phyloP scores from a whole-genome alignment of 2,329 filamentous ascomycete genomes.

The Arthrobotrys pseudoclavata region DNA sequence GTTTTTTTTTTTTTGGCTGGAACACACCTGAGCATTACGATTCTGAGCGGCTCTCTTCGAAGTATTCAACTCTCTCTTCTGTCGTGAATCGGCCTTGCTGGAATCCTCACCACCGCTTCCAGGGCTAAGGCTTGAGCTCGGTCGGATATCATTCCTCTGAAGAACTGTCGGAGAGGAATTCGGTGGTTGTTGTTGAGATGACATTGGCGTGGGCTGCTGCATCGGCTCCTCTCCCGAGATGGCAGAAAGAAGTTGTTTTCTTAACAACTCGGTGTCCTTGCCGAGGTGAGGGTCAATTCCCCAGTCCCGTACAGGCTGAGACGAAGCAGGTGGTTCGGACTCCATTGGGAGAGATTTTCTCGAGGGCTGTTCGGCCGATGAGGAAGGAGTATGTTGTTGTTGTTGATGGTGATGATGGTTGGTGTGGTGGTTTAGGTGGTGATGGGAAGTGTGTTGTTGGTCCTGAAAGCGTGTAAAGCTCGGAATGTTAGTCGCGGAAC shows the following conservation, averaged over 20 bases:
- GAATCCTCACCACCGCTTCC: slow-evolving; percentile 56
- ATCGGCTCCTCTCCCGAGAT: slow-evolving; percentile 53
- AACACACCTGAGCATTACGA: slow-evolving; percentile 89
- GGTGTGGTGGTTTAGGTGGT: slow-evolving; percentile 6
- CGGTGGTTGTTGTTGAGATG: slow-evolving; percentile 53
- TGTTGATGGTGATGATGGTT: slow-evolving; percentile 28
- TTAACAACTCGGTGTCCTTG: slow-evolving; percentile 44
- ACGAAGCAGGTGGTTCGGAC: slow-evolving; percentile 33
- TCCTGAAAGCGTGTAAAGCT: slow-evolving; percentile 59
- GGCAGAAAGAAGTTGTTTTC: slow-evolving; percentile 54
- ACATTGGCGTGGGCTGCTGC: slow-evolving; percentile 54
- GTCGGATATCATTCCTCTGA: slow-evolving; percentile 49
- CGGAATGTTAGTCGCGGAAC: slow-evolving; percentile 60
- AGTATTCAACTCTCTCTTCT: slow-evolving; percentile 89
- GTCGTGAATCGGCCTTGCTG: slow-evolving; percentile 52
- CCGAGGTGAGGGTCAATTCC: slow-evolving; percentile 56
- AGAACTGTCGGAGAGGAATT: slow-evolving; percentile 52
- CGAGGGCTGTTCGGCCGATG: slow-evolving; percentile 53
- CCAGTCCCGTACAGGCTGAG: slow-evolving; percentile 48
- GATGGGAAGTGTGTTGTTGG: slow-evolving; percentile 33
- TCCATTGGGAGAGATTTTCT: slow-evolving; percentile 44
- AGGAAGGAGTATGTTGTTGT: slow-evolving; percentile 46
- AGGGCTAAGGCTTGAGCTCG: slow-evolving; percentile 55
- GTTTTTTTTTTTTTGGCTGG: slow-evolving; percentile 38
- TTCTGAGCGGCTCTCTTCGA: slow-evolving; percentile 98